Percentiles rank a stretch among this genome's conserved stretches.
phyloP scores from a whole-genome alignment of 768 basidiomycete genomes.

The Tulasnella sp. region DNA sequence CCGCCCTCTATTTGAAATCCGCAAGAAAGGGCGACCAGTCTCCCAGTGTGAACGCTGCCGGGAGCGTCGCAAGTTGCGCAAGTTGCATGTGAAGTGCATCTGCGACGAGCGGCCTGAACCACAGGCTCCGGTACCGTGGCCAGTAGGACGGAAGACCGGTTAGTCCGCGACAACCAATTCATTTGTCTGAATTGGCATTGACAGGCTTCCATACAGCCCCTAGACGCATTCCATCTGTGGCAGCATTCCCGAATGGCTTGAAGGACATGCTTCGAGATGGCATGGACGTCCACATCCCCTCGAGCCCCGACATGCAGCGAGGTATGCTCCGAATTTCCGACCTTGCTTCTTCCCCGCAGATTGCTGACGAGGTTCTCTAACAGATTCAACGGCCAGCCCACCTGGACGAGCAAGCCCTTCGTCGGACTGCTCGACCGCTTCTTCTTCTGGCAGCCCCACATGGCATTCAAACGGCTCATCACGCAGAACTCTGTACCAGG shows the following conservation, averaged over 20 bases:
- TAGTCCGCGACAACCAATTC: not conserved
- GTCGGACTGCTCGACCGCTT: conserved; percentile 18
- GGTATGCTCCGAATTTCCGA: not conserved
- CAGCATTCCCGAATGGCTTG: conserved; percentile 24
- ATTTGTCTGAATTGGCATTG: not conserved
- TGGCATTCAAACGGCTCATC: conserved; percentile 12
- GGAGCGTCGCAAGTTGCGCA: conserved; percentile 74
- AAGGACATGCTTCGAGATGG: conserved; percentile 21
- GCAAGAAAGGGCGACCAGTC: conserved; percentile 88
- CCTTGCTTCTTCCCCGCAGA: not conserved
- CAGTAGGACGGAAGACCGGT: conserved; percentile 23
- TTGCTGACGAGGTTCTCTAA: not conserved
- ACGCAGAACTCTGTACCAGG: not conserved
- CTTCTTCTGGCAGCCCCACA: conserved; percentile 12
- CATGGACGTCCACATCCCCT: conserved; percentile 9
- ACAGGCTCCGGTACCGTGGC: conserved; percentile 13
- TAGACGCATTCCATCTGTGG: conserved; percentile 15
- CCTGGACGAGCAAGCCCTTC: conserved; percentile 10
- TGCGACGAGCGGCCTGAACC: conserved; percentile 43
- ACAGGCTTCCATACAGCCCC: conserved; percentile 4
- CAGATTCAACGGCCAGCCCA: conserved; percentile 1
- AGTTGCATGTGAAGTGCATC: conserved; percentile 76
- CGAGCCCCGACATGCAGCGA: conserved; percentile 13
- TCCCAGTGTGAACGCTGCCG: conserved; percentile 87
- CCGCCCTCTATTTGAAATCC: conserved; percentile 87